Evolutionary conservation across 805 yeast species (phyloP), one percentile per base, ranked within the genome.

Genomic region (Hanseniaspora taiwanica): DNA sequence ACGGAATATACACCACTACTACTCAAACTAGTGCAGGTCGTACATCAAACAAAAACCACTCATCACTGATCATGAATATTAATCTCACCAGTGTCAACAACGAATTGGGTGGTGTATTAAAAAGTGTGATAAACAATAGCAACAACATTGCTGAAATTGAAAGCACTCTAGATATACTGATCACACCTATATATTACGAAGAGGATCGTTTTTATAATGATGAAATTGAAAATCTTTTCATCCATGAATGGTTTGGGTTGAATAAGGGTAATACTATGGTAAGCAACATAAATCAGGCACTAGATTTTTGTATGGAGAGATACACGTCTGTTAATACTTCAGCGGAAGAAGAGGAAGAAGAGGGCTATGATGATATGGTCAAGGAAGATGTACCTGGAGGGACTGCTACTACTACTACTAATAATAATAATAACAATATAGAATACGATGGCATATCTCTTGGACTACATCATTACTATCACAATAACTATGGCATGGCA

Each of bases 191-290:
- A 32, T 58, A 53, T 39, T 52, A 56, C 1, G 61, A 59, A 39
- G 52, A 50, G 40, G 68, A 64, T 27, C 50, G 66, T 33, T 60
- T 56, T 40, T 59, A 56, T 39, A 60, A 59, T 42, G 50, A 54
- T 6, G 47, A 52, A 10, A 52, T 60, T 3, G 68, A 65, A 32
- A 48, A 50, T 4, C 45, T 65, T 9, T 65, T 65, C 48, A 60
- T 61, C 0, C 58, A 54, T 45, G 54, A 51, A 16, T 53, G 53
- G 42, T 64, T 63, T 49, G 70, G 70, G 0, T 49, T 57, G 13
- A 64, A 64, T 40, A 53, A 62, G 43, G 68, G 69, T 4, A 64
- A 63, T 36, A 59, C 56, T 17, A 45, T 65, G 56, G 63, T 66
- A 2, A 48, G 46, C 10, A 56, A 55, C 39, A 58, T 67, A 19